phyloP scores from a whole-genome alignment of 192 early-diverging fungal genomes.

The Dissophora ornata region DNA sequence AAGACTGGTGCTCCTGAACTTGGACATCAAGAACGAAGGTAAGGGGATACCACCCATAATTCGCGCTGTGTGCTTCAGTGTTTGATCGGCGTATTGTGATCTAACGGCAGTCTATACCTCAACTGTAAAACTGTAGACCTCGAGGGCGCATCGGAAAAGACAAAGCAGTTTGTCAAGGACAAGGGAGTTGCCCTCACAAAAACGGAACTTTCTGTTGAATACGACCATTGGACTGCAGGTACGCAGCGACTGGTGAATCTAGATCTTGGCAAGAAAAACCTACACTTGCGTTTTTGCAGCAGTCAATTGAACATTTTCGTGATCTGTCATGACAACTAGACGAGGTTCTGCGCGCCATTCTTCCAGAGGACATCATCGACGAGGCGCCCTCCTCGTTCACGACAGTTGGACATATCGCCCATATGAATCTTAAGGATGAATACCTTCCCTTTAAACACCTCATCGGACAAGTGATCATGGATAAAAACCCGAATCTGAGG shows the following conservation, averaged over 20 bases:
- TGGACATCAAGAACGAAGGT: conserved; percentile 55
- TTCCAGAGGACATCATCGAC: conserved; percentile 76
- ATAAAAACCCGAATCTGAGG: conserved; percentile 89
- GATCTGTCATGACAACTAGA: conserved; percentile 57
- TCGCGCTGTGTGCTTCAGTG: no score
- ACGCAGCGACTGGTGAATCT: conserved; percentile 6
- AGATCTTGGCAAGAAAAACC: neutral
- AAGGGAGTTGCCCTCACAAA: conserved; percentile 62
- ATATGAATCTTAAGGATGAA: conserved; percentile 95
- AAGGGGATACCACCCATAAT: no score
- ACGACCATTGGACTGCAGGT: conserved; percentile 93
- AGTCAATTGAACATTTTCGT: no score
- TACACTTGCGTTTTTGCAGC: neutral
- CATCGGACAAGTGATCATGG: conserved; percentile 95
- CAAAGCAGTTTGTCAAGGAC: conserved; percentile 61
- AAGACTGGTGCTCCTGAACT: conserved; percentile 59
- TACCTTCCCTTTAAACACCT: conserved; percentile 89
- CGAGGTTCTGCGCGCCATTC: conserved; percentile 88
- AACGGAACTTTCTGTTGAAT: conserved; percentile 73
- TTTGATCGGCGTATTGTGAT: no score
- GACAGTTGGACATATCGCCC: conserved; percentile 93
- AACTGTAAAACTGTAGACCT: conserved; percentile 41
- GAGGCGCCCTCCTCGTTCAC: conserved; percentile 91
- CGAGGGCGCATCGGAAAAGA: conserved; percentile 61
- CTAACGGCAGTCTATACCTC: neutral